phyloP scores from a whole-genome alignment of 1,284 basidiomycete genomes.

The Fereydounia khargensis region DNA sequence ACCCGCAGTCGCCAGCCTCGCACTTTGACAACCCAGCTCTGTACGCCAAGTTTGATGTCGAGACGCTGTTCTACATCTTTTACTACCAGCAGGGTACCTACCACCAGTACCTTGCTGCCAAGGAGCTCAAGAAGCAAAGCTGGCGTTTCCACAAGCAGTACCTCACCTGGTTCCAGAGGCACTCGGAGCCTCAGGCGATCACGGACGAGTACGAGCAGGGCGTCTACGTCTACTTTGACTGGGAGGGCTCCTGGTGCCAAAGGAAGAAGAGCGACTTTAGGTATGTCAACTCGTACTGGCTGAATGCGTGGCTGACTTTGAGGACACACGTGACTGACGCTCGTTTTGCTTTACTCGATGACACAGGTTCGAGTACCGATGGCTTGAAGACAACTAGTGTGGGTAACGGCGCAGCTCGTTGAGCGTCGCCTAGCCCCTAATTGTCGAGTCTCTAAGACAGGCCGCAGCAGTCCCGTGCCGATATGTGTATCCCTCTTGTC shows the following conservation, averaged over 20 bases:
- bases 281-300: too few species aligned
- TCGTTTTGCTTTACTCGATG: background rate
- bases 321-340: background rate
- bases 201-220: constrained; percentile 99
- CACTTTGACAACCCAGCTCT: constrained; percentile 80
- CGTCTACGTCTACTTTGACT: constrained; percentile 63
- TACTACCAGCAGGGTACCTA: constrained; percentile 97
- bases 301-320: too few species aligned
- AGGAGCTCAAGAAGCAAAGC: constrained; percentile 93
- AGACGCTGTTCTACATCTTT: constrained; percentile 98
- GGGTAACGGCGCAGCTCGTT: too few species aligned
- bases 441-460: too few species aligned
- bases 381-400: constrained; percentile 53
- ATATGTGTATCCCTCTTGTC: too few species aligned
- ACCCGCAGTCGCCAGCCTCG: constrained; percentile 82
- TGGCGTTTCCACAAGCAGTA: constrained; percentile 99
- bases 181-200: constrained; percentile 97
- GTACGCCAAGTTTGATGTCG: constrained; percentile 90
- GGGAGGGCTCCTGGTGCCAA: constrained; percentile 75
- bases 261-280: constrained; percentile 97
- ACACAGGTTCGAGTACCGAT: constrained; percentile 51
- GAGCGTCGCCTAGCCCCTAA: too few species aligned
- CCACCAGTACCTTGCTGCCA: constrained; percentile 95
- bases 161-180: constrained; percentile 98
- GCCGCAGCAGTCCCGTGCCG: too few species aligned